Evolutionary conservation across 1,139 yeast species (phyloP).

Genomic region (Candida sanyaensis): DNA sequence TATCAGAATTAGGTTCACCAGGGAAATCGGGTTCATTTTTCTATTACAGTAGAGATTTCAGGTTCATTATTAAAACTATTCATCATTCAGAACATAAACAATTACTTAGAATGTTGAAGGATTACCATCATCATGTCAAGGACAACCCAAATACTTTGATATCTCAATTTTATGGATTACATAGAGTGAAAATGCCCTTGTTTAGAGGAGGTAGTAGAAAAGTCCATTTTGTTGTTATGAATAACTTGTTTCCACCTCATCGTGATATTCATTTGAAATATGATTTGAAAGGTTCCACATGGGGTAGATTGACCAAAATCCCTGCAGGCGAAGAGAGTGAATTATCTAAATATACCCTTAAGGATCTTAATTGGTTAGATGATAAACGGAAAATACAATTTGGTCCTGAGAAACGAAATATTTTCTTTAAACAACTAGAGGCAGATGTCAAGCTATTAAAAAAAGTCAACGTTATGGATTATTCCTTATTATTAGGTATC

Average conservation of each 20-base stretch:
- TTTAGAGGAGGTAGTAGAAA: slow-evolving; percentile 57
- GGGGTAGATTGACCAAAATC: slow-evolving; percentile 68
- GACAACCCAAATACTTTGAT: slow-evolving; percentile 84
- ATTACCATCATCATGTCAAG: slow-evolving; percentile 80
- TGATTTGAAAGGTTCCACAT: slow-evolving; percentile 91
- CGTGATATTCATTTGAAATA: slow-evolving; percentile 82
- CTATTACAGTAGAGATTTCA: slow-evolving; percentile 89
- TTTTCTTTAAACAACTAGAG: slow-evolving; percentile 68
- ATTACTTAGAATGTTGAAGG: slow-evolving; percentile 69
- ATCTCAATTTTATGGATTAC: slow-evolving; percentile 94
- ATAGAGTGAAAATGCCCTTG: slow-evolving; percentile 81
- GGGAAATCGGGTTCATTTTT: slow-evolving; percentile 97
- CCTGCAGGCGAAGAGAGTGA: slow-evolving; percentile 21
- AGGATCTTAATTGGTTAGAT: slow-evolving; percentile 88
- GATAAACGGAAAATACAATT: slow-evolving; percentile 60
- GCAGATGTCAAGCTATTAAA: slow-evolving; percentile 75
- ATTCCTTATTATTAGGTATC: slow-evolving; percentile 83
- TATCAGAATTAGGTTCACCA: slow-evolving; percentile 92
- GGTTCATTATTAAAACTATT: slow-evolving; percentile 93
- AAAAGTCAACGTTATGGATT: slow-evolving; percentile 88
- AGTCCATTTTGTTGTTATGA: slow-evolving; percentile 95
- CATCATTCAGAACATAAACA: slow-evolving; percentile 92
- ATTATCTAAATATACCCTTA: slow-evolving; percentile 51
- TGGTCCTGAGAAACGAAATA: slow-evolving; percentile 66
- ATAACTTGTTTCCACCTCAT: slow-evolving; percentile 94